Percentiles rank a stretch among this genome's conserved stretches.
These are phyloP conservation scores for Musa beccarii DNA, from an alignment of 176 grass and related monocot species.

Conservation along the genomic window DNA sequence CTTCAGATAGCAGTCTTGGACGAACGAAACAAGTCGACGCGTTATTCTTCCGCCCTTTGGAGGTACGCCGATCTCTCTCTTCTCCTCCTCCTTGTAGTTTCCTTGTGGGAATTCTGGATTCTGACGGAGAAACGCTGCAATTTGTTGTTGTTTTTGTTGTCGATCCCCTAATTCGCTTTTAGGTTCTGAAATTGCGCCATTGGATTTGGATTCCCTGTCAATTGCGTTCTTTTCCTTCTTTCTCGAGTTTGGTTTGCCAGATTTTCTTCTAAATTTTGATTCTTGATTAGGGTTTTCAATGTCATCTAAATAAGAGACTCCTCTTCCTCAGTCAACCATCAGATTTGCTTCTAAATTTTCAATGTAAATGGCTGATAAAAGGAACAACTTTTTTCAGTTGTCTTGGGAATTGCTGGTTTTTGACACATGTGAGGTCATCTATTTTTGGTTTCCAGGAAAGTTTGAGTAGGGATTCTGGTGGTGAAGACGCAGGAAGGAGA, in stretches of 20 bases:
- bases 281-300: too few species aligned
- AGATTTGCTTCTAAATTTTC: neutral
- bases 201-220: neutral
- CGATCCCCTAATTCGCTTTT: neutral
- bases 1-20: neutral
- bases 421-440: neutral
- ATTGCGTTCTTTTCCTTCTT: neutral
- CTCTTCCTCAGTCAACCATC: neutral
- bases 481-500: slow-evolving; percentile 17
- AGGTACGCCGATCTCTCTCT: neutral
- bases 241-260: too few species aligned
- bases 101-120: neutral
- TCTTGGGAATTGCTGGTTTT: neutral
- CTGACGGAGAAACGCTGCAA: neutral
- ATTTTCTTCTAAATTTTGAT: too few species aligned
- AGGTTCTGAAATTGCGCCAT: neutral
- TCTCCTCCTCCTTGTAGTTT: neutral
- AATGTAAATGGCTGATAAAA: neutral
- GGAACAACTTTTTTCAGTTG: neutral
- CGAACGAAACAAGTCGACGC: neutral
- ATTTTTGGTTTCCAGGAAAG: neutral
- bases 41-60: neutral
- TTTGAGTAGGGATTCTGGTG: slow-evolving; percentile 1
- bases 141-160: neutral
- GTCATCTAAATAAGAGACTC: neutral